These are phyloP conservation scores for Auriscalpium orientale DNA, from an alignment of 768 basidiomycete genomes.

Conservation along the genomic window DNA sequence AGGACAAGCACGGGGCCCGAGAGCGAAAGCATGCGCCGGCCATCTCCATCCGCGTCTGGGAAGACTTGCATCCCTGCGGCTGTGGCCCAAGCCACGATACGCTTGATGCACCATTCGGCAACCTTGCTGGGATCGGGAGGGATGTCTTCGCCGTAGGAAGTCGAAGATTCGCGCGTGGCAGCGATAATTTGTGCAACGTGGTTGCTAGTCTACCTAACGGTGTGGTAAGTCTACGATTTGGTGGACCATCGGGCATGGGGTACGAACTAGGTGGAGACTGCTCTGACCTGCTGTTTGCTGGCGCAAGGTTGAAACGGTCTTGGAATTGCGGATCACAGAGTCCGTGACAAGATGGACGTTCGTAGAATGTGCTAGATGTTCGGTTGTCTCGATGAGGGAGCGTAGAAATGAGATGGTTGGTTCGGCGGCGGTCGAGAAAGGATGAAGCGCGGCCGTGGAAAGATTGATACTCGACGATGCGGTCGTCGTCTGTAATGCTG, in stretches of 20 bases:
- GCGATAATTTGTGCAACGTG: conserved; percentile 5
- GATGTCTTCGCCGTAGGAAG: conserved; percentile 3
- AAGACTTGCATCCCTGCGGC: conserved; percentile 9
- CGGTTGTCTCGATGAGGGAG: conserved; percentile 5
- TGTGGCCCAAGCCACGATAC: conserved; percentile 4
- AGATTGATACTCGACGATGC: neutral
- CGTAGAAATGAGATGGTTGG: conserved; percentile 6
- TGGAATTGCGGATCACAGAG: conserved; percentile 6
- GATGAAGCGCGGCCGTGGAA: neutral
- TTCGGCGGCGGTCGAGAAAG: conserved; percentile 7
- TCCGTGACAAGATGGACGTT: conserved; percentile 5
- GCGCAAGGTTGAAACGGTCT: conserved; percentile 10
- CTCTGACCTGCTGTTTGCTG: conserved; percentile 10
- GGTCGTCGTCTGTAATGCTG: conserved; percentile 3
- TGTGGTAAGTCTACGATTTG: neutral
- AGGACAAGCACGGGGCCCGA: conserved; percentile 8
- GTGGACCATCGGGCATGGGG: neutral
- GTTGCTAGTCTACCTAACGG: conserved; percentile 8
- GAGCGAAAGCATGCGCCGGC: conserved; percentile 4
- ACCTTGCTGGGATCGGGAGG: neutral
- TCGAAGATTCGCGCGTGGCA: conserved; percentile 1
- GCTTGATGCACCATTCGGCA: neutral
- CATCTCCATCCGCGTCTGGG: conserved; percentile 1
- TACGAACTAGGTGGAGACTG: conserved; percentile 6
- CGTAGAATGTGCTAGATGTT: conserved; percentile 1